Conservation (phyloP, 2,329 filamentous ascomycete species). For the Cadophora sp. region DNA sequence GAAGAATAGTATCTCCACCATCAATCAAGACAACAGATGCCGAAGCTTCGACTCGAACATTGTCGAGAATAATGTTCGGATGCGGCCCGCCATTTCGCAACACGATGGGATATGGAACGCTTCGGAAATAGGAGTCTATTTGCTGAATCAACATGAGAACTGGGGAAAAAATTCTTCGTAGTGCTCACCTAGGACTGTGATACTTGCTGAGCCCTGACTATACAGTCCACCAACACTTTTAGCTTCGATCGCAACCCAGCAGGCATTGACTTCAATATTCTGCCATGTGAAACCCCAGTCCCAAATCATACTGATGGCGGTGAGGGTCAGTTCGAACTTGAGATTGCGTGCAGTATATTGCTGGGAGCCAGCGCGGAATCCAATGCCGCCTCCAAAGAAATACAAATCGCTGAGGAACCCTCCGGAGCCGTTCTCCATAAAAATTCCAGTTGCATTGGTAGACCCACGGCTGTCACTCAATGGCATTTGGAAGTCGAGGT, state of each 20-base stretch:
- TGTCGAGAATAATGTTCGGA: slow-evolving; percentile 13
- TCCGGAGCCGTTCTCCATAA: not conserved
- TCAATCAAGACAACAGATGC: not conserved
- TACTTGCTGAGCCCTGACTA: not conserved
- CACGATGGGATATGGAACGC: not conserved
- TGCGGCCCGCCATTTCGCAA: not conserved
- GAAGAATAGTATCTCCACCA: not conserved
- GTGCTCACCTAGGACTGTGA: not conserved
- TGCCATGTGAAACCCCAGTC: slow-evolving; percentile 62
- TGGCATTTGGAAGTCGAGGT: not conserved
- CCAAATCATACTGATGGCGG: slow-evolving; percentile 53
- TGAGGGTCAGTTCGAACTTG: slow-evolving; percentile 73
- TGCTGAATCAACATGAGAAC: too few relatives aligned
- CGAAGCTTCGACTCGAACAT: slow-evolving; percentile 24
- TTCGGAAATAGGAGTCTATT: slow-evolving; percentile 1
- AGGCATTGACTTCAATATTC: not conserved
- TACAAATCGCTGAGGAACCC: not conserved
- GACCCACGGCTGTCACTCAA: not conserved
- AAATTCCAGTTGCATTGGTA: not conserved
- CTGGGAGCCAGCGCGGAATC: slow-evolving; percentile 56
- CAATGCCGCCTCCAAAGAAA: slow-evolving; percentile 51
- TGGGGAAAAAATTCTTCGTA: too few relatives aligned
- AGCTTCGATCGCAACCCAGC: not conserved
- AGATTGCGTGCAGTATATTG: slow-evolving; percentile 66
- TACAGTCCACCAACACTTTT: not conserved